Evolutionary conservation across 192 early-diverging fungal genomes (phyloP).

Genomic region (Spizellomyces punctatus): DNA sequence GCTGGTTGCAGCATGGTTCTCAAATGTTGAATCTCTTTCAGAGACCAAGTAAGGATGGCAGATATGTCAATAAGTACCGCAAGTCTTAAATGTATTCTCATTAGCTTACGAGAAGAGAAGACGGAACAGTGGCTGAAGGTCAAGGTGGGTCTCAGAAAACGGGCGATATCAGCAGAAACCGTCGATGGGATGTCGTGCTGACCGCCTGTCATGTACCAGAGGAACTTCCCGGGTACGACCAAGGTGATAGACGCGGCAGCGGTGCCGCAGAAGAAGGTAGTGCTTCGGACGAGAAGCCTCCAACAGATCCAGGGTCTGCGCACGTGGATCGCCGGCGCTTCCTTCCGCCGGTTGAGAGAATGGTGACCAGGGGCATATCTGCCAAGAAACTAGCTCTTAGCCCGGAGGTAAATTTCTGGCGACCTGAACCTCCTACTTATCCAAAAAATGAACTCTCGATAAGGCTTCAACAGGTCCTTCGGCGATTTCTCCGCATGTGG

Average conservation of each 20-base stretch:
- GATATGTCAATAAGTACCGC: no score
- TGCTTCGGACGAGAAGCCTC: no score
- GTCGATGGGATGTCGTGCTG: background rate
- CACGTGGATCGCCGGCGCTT: constrained; percentile 4
- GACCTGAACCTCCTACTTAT: background rate
- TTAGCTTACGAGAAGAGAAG: no score
- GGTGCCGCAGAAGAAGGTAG: no score
- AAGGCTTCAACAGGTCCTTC: constrained; percentile 2
- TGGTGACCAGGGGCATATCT: constrained; percentile 34
- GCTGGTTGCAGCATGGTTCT: no score
- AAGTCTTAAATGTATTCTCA: no score
- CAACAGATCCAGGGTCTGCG: background rate
- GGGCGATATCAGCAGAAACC: background rate
- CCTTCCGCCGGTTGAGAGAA: constrained; percentile 29
- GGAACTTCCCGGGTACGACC: no score
- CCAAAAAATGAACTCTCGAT: background rate
- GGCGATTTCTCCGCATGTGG: background rate
- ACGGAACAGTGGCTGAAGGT: no score
- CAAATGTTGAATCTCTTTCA: no score
- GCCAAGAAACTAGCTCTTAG: constrained; percentile 24
- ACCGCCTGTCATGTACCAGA: no score
- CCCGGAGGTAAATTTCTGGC: constrained; percentile 16
- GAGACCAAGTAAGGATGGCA: no score
- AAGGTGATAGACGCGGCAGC: no score
- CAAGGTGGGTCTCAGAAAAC: background rate